A percentile compares a stretch with the other conserved stretches of the same genome.
Conservation (phyloP, 2,329 filamentous ascomycete species). For the Scedosporium apiospermum region DNA sequence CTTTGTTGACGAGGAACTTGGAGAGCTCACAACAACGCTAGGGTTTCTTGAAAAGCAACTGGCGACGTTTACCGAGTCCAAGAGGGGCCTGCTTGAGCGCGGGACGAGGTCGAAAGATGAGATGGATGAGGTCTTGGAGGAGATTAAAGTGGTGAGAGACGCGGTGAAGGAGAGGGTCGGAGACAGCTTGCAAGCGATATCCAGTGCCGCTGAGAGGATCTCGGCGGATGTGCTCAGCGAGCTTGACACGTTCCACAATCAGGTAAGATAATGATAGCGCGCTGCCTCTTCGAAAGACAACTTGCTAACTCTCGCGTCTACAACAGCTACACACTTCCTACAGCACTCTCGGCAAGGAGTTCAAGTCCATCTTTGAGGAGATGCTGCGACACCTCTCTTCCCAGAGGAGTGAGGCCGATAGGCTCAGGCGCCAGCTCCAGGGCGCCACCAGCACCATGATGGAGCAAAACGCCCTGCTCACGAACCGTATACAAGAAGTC, state of each 20-base stretch:
- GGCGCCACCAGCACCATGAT: constrained; percentile 59
- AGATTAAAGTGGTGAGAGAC: constrained; percentile 83
- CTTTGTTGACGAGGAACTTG: constrained; percentile 68
- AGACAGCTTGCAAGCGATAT: constrained; percentile 74
- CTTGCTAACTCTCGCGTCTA: not conserved
- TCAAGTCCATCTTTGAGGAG: constrained; percentile 77
- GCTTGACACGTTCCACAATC: constrained; percentile 71
- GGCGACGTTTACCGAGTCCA: constrained; percentile 56
- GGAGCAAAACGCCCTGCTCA: constrained; percentile 57
- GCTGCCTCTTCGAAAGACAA: not conserved
- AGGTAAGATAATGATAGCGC: constrained; percentile 22
- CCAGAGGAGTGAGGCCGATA: constrained; percentile 53
- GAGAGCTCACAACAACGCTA: constrained; percentile 61
- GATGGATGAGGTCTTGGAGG: constrained; percentile 84
- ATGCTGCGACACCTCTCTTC: constrained; percentile 52
- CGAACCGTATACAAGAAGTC: constrained; percentile 56
- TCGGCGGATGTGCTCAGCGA: constrained; percentile 83
- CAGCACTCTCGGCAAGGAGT: constrained; percentile 71
- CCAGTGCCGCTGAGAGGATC: constrained; percentile 76
- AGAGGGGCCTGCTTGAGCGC: constrained; percentile 57
- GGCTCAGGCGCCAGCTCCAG: constrained; percentile 62
- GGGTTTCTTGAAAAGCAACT: constrained; percentile 61
- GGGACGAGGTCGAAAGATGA: constrained; percentile 65
- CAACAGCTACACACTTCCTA: constrained; percentile 72
- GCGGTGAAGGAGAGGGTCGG: constrained; percentile 81